Percentiles rank a stretch among this genome's conserved stretches.
These are phyloP conservation scores for Iris macrosiphon DNA, from an alignment of 106 monocot species.

Conservation along the genomic window DNA sequence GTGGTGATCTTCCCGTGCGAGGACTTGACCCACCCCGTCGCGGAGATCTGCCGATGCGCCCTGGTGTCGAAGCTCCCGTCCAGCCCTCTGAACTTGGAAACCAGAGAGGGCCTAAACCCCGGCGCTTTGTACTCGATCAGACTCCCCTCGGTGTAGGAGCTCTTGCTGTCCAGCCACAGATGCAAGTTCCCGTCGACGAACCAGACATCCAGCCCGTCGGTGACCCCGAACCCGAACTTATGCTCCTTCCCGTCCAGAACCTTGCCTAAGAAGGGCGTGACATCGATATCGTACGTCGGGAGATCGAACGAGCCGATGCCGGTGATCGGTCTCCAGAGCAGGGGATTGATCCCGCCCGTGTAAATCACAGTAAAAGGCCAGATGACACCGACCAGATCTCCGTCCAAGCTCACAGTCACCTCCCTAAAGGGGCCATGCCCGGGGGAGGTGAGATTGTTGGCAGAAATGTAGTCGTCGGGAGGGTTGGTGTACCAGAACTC, in stretches of 20 bases:
- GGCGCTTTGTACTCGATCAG: slow-evolving; percentile 52
- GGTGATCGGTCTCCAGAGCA: slow-evolving; percentile 90
- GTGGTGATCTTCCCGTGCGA: slow-evolving; percentile 86
- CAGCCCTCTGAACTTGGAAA: slow-evolving; percentile 49
- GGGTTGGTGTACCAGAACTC: slow-evolving; percentile 93
- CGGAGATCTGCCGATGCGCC: slow-evolving; percentile 40
- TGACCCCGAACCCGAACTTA: slow-evolving; percentile 65
- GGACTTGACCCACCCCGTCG: slow-evolving; percentile 80
- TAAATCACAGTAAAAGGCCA: slow-evolving; percentile 97
- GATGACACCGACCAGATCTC: slow-evolving; percentile 50
- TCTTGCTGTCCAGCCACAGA: slow-evolving; percentile 79
- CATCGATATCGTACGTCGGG: slow-evolving; percentile 79
- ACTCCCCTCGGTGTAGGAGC: slow-evolving; percentile 28
- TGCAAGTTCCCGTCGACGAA: slow-evolving; percentile 91
- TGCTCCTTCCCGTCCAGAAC: slow-evolving; percentile 75
- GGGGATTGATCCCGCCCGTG: slow-evolving; percentile 82
- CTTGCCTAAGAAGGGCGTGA: slow-evolving; percentile 76
- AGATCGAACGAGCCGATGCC: slow-evolving; percentile 88
- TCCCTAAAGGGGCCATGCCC: slow-evolving; percentile 83
- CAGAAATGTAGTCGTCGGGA: slow-evolving; percentile 50
- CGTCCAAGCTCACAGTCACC: slow-evolving; percentile 52
- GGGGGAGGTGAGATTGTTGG: slow-evolving; percentile 51
- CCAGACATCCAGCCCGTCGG: slow-evolving; percentile 68
- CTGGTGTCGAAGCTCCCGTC: slow-evolving; percentile 60
- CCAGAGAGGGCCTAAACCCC: slow-evolving; percentile 2